These are phyloP conservation scores for Botrytis hyacinthi DNA, from an alignment of 2,329 filamentous ascomycete species.

Conservation along the genomic window DNA sequence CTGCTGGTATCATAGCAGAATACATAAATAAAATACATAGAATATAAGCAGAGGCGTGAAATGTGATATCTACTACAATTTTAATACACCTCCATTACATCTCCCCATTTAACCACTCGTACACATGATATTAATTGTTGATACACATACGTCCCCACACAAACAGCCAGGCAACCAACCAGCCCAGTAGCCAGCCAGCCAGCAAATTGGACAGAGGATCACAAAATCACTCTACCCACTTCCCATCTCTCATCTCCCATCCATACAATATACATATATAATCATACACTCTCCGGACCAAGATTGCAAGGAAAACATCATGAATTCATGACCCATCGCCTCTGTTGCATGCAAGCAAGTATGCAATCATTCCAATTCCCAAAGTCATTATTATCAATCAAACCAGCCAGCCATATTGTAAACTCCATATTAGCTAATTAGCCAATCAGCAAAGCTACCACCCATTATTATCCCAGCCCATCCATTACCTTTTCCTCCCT, in stretches of 20 bases:
- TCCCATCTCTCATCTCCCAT: background rate
- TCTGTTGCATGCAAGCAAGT: background rate
- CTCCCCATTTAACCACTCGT: background rate
- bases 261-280: background rate
- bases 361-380: background rate
- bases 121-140: background rate
- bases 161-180: background rate
- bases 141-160: background rate
- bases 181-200: background rate
- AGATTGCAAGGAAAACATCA: background rate
- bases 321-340: background rate
- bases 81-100: background rate
- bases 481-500: slow-evolving; percentile 37
- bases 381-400: background rate
- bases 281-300: background rate
- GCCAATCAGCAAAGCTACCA: background rate
- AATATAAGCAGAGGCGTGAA: no score
- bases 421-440: slow-evolving; percentile 2
- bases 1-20: background rate
- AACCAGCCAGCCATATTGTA: background rate
- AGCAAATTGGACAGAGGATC: background rate
- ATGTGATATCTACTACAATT: background rate
- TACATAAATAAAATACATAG: background rate
- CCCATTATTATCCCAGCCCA: background rate
- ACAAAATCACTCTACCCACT: background rate